Base-by-base conservation (phyloP, 345 rosid genomes). In the Gossypium bickii region DNA sequence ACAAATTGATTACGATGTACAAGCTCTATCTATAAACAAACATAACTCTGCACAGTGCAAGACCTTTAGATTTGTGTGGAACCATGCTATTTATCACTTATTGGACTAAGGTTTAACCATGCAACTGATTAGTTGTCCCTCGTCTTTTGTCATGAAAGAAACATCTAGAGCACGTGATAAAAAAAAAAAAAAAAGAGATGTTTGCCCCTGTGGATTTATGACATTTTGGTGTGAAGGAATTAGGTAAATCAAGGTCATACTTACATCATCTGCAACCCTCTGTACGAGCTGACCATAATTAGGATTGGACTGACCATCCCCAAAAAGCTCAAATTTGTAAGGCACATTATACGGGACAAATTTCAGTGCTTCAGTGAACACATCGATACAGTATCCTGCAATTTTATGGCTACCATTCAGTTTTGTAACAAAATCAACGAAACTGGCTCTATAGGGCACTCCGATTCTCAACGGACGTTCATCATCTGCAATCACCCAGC, bases 361-460 rank as follows among this genome's bases (percentile, higher is more conserved):
- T 78, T 88, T 87, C 77, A 74, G 49, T 24, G 97, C 97, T 81
- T 86, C 90, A 3, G 64, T 76, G 85, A 94, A 94, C 80, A 94
- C 74, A 53, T 94, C 97, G 55, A 92, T 85, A 70, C 97, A 92
- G 73, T 82, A 94, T 59, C 98, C 98, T 74, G 68, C 73, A 47
- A 92, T 75, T 63, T 45, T 72, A 76, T 87, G 92, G 74, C 78
- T 87, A 25, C 43, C 82, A 55, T 83, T 78, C 24, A 25, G 82
- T 81, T 87, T 82, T 17, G 93, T 80, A 55, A 86, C 91, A 87
- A 92, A 94, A 2, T 86, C 91, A 66, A 78, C 85, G 75, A 87
- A 94, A 81, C 98, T 92, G 72, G 82, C 85, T 85, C 97, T 85
- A 45, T 81, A 60, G n/a, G 98, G 98, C 67, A 94, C 87, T 73